These are phyloP conservation scores for Annulohypoxylon truncatum DNA, from an alignment of 2,329 filamentous ascomycete species.

Conservation along the genomic window DNA sequence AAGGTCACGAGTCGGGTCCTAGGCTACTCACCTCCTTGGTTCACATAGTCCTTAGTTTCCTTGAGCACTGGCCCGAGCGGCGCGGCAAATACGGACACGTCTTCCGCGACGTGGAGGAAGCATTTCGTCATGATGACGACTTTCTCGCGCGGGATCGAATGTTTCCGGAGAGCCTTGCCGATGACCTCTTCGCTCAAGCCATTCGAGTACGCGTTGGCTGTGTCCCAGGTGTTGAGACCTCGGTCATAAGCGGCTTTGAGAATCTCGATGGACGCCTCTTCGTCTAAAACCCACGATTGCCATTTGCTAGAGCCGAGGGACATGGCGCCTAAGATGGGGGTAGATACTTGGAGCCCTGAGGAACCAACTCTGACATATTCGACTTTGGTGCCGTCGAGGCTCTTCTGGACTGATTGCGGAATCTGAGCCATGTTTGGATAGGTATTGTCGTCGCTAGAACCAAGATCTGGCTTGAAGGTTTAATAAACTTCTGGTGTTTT, in stretches of 20 bases:
- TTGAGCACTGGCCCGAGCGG: slow-evolving; percentile 32
- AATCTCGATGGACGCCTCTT: slow-evolving; percentile 64
- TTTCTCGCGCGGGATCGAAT: slow-evolving; percentile 72
- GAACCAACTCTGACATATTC: slow-evolving; percentile 53
- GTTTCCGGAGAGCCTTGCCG: slow-evolving; percentile 72
- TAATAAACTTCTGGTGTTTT: background rate
- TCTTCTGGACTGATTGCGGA: slow-evolving; percentile 33
- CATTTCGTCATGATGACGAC: slow-evolving; percentile 74
- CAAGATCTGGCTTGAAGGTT: background rate
- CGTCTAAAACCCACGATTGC: slow-evolving; percentile 64
- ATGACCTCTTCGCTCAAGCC: slow-evolving; percentile 76
- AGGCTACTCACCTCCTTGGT: slow-evolving; percentile 42
- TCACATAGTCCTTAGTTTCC: slow-evolving; percentile 55
- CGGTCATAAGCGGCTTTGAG: slow-evolving; percentile 72
- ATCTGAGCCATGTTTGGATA: slow-evolving; percentile 19
- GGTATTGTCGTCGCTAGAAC: background rate
- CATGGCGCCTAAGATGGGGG: slow-evolving; percentile 33
- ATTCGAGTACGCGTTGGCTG: slow-evolving; percentile 71
- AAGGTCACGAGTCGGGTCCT: background rate
- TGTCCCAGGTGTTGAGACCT: slow-evolving; percentile 70
- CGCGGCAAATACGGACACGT: slow-evolving; percentile 45
- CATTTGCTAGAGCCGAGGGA: slow-evolving; percentile 29
- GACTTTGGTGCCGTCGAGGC: slow-evolving; percentile 52
- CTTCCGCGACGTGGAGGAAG: slow-evolving; percentile 50
- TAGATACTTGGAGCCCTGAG: slow-evolving; percentile 31